A percentile compares a stretch with the other conserved stretches of the same genome.
phyloP scores from a whole-genome alignment of 2,329 filamentous ascomycete genomes.

The Trichophaea hybrida region DNA sequence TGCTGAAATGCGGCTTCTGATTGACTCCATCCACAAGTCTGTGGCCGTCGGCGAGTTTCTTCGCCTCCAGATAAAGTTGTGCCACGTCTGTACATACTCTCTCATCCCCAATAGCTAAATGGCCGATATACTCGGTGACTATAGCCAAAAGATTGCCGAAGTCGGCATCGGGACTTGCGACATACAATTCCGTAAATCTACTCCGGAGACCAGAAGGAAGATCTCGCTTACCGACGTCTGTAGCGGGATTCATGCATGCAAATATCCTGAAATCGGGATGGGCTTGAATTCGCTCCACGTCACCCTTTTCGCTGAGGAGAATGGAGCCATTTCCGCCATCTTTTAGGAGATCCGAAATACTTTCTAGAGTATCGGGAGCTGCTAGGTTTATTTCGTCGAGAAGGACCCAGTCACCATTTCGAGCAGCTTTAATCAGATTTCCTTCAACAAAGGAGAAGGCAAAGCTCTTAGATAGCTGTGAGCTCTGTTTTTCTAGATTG shows the following conservation, averaged over 20 bases:
- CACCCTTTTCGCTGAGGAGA: slow-evolving; percentile 80
- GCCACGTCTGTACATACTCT: slow-evolving; percentile 68
- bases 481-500: slow-evolving; percentile 42
- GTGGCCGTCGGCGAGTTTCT: slow-evolving; percentile 65
- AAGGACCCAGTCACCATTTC: slow-evolving; percentile 93
- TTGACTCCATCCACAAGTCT: slow-evolving; percentile 85
- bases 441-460: slow-evolving; percentile 94
- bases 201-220: slow-evolving; percentile 77
- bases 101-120: slow-evolving; percentile 54
- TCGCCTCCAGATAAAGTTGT: slow-evolving; percentile 74
- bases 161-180: slow-evolving; percentile 76
- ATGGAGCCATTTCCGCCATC: slow-evolving; percentile 67
- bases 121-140: slow-evolving; percentile 73
- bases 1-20: slow-evolving; percentile 91
- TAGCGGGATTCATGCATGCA: slow-evolving; percentile 97
- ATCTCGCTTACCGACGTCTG: slow-evolving; percentile 91
- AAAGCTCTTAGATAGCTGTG: slow-evolving; percentile 58
- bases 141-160: slow-evolving; percentile 75
- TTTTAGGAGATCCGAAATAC: slow-evolving; percentile 73
- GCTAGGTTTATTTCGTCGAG: slow-evolving; percentile 96
- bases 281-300: slow-evolving; percentile 75
- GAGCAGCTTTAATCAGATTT: slow-evolving; percentile 86
- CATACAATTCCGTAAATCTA: slow-evolving; percentile 89
- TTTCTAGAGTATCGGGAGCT: slow-evolving; percentile 85
- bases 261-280: slow-evolving; percentile 93